phyloP scores from a whole-genome alignment of 2,329 filamentous ascomycete genomes.

The Raffaelea albimanens region DNA sequence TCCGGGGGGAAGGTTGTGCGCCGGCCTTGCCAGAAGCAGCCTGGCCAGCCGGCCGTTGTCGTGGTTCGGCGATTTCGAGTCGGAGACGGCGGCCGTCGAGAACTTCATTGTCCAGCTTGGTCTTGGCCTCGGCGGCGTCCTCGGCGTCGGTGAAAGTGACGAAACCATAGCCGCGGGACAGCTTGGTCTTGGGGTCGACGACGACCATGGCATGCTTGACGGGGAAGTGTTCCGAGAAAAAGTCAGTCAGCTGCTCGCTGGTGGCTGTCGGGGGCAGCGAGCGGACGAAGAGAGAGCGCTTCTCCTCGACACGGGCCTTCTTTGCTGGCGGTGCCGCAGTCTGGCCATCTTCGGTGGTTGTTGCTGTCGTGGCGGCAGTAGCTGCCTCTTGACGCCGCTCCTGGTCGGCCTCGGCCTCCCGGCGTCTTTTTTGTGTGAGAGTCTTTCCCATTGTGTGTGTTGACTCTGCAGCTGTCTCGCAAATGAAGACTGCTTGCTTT shows the following conservation, averaged over 20 bases:
- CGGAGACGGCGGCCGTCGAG: slow-evolving; percentile 75
- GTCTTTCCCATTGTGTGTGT: slow-evolving; percentile 17
- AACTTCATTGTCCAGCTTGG: slow-evolving; percentile 68
- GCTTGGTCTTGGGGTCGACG: slow-evolving; percentile 72
- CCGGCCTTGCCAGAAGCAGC: slow-evolving; percentile 17
- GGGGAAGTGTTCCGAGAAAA: slow-evolving; percentile 90
- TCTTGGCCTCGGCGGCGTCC: slow-evolving; percentile 72
- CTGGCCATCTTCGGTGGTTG: no score
- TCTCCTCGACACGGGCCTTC: slow-evolving; percentile 49
- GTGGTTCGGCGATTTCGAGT: slow-evolving; percentile 79
- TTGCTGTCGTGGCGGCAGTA: background rate
- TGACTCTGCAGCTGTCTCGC: background rate
- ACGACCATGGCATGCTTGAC: slow-evolving; percentile 96
- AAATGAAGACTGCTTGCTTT: background rate
- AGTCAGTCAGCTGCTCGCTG: slow-evolving; percentile 70
- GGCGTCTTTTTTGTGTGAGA: slow-evolving; percentile 22
- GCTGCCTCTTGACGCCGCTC: slow-evolving; percentile 14
- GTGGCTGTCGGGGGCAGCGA: slow-evolving; percentile 72
- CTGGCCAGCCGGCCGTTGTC: slow-evolving; percentile 52
- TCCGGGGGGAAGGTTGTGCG: slow-evolving; percentile 19
- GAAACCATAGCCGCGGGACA: slow-evolving; percentile 88
- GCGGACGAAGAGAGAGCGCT: slow-evolving; percentile 79
- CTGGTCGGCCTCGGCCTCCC: slow-evolving; percentile 23
- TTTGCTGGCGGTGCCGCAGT: slow-evolving; percentile 33
- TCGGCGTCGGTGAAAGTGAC: slow-evolving; percentile 93